Evolutionary conservation across 148 eudicot genomes (phyloP).

Genomic region (Diospyros kaki): DNA sequence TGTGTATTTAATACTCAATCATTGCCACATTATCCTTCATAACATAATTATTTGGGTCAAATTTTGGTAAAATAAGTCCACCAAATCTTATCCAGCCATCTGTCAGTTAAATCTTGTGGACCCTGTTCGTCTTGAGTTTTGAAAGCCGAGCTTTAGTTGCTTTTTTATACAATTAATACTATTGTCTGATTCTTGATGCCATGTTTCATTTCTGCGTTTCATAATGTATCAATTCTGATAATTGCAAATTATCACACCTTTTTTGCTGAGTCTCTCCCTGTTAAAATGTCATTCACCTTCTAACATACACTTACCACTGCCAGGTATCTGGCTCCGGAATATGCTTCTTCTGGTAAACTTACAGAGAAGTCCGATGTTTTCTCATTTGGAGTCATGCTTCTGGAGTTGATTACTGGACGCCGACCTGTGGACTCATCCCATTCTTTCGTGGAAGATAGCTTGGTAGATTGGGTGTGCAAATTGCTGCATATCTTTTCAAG

Average conservation of each 20-base stretch:
- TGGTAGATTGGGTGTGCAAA: conserved; percentile 85
- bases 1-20: too few species aligned
- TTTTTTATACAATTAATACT: background rate
- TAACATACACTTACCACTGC: background rate
- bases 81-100: background rate
- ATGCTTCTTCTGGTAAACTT: conserved; percentile 90
- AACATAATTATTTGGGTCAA: too few species aligned
- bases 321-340: conserved; percentile 94
- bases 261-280: background rate
- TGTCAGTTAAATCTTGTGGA: too few species aligned
- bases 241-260: background rate
- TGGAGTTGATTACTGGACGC: conserved; percentile 87
- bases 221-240: background rate
- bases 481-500: conserved; percentile 2
- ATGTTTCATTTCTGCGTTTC: conserved; percentile 1
- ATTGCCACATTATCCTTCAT: too few species aligned
- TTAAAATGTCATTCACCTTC: background rate
- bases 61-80: background rate
- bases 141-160: background rate
- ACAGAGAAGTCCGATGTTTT: conserved; percentile 94
- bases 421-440: too few species aligned
- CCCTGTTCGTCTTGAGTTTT: background rate
- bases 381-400: conserved; percentile 86
- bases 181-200: background rate
- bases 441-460: conserved; percentile 96